These are phyloP conservation scores for Sphaerulina musiva DNA, from an alignment of 2,329 filamentous ascomycete species.

Conservation along the genomic window DNA sequence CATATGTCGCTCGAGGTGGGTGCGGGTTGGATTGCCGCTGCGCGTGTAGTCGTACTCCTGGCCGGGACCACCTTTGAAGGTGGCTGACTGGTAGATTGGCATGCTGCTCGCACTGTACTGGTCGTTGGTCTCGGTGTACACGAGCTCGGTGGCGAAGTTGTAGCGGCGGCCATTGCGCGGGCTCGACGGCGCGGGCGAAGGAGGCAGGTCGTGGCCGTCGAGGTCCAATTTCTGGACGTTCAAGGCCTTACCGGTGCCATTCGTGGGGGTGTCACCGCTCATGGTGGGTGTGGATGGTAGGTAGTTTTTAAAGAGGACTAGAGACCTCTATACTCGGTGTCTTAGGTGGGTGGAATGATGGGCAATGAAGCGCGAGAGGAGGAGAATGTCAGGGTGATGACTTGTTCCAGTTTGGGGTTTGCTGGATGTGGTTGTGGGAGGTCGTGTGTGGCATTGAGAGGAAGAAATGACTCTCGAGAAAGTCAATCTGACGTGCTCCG, in stretches of 20 bases:
- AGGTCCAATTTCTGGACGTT: slow-evolving; percentile 55
- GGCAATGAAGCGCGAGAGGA: slow-evolving; percentile 16
- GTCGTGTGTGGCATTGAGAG: too few relatives aligned
- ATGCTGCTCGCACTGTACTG: slow-evolving; percentile 96
- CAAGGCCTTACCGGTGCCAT: slow-evolving; percentile 38
- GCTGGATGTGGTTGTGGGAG: too few relatives aligned
- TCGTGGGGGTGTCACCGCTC: slow-evolving; percentile 25
- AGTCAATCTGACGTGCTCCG: too few relatives aligned
- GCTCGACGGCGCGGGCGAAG: slow-evolving; percentile 87
- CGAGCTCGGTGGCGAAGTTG: slow-evolving; percentile 88
- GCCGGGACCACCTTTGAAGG: slow-evolving; percentile 83
- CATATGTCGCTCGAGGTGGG: slow-evolving; percentile 90
- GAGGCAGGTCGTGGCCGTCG: slow-evolving; percentile 77
- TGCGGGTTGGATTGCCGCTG: slow-evolving; percentile 92
- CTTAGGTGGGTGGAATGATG: slow-evolving; percentile 27
- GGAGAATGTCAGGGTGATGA: neutral
- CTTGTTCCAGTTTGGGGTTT: neutral
- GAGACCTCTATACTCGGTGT: slow-evolving; percentile 28
- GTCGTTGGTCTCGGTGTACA: slow-evolving; percentile 92
- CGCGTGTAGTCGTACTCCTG: slow-evolving; percentile 97
- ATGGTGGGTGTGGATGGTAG: slow-evolving; percentile 20
- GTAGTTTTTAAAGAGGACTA: slow-evolving; percentile 31
- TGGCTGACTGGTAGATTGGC: slow-evolving; percentile 95
- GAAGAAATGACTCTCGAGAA: too few relatives aligned
- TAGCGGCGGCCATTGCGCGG: slow-evolving; percentile 82